Evolutionary conservation across 2,329 filamentous ascomycete genomes (phyloP), one percentile per base, ranked within the genome.

Genomic region (Colletotrichum sojae): DNA sequence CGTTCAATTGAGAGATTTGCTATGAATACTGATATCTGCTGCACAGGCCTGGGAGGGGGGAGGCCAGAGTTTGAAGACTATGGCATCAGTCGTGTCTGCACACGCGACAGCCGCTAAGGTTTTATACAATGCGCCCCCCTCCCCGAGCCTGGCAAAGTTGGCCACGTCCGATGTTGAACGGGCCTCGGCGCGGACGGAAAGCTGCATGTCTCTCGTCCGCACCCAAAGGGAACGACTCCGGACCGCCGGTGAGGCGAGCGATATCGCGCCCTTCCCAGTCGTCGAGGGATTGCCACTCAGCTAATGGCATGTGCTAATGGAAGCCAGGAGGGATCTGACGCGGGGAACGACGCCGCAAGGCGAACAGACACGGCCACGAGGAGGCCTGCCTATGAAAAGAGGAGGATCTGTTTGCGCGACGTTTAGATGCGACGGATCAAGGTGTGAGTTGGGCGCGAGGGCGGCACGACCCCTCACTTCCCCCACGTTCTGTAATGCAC

Each of bases 401-500:
- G 16, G 36, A 46, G 46, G 36, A 56, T 45, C n/a, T 16, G 16
- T 51, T n/a, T n/a, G 60, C 63, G 54, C 65, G 54, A 63, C 25
- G 49, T 51, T 53, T 22, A 61, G 45, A 70, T 71, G 60, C 55
- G 59, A 71, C 63, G 45, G 54, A 57, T 52, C 64, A 57, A 66
- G 27, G 62, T 69, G 62, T 40, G n/a, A 69, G 49, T 60, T 40
- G 40, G 48, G 68, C 43, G 46, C 31, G 45, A 69, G 43, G 51
- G 36, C 54, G 43, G 18, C 16, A 36, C 18, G 39, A 74, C 73
- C 73, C 73, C 73, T 73, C 71, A 73, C 54, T 71, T 76, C 76
- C 77, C 76, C 77, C 76, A 78, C 76, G 76, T 77, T 77, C 71
- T 61, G 63, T 75, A 76, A 76, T 75, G 76, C 75, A 73, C 62